Percentiles rank a stretch among this genome's conserved stretches.
Evolutionary conservation across 2,329 filamentous ascomycete species (phyloP).

Genomic region (Raffaelea deltoideospora): DNA sequence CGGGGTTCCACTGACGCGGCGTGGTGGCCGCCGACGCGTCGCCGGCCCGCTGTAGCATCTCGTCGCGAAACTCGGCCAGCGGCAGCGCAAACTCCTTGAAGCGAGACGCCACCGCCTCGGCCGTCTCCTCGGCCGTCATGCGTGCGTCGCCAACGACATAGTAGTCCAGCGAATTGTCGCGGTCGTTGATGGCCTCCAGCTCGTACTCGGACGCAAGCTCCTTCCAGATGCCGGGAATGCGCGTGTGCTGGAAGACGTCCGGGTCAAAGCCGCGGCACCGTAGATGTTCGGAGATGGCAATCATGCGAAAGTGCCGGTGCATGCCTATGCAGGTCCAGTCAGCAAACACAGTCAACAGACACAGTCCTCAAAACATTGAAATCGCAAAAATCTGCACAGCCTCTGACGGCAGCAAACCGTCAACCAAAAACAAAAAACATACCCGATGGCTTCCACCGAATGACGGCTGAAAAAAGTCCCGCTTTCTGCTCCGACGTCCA

Average conservation of each 20-base stretch:
- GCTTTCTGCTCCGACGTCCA: constrained; percentile 97
- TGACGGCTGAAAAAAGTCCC: constrained; percentile 81
- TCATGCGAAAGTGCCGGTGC: constrained; percentile 88
- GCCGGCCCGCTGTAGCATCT: constrained; percentile 8
- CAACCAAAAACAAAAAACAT: too few relatives aligned
- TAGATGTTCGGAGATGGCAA: constrained; percentile 67
- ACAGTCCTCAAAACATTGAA: too few relatives aligned
- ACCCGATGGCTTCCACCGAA: constrained; percentile 95
- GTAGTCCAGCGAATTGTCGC: constrained; percentile 14
- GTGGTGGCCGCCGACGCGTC: constrained; percentile 7
- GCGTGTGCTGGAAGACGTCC: constrained; percentile 58
- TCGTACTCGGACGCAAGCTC: constrained; percentile 78
- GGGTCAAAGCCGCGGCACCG: constrained; percentile 68
- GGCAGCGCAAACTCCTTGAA: constrained; percentile 12
- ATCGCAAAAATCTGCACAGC: too few relatives aligned
- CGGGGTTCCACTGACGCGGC: constrained; percentile 10
- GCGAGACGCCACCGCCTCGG: constrained; percentile 6
- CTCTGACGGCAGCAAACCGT: too few relatives aligned
- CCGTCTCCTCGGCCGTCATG: constrained; percentile 5
- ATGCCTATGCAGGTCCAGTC: constrained; percentile 42
- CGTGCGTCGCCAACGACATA: too few relatives aligned
- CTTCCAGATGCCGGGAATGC: constrained; percentile 80
- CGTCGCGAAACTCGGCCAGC: constrained; percentile 8
- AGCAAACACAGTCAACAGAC: too few relatives aligned
- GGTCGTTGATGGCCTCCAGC: constrained; percentile 64